phyloP scores from a whole-genome alignment of 257 asterid species.

The Jacaranda mimosifolia region DNA sequence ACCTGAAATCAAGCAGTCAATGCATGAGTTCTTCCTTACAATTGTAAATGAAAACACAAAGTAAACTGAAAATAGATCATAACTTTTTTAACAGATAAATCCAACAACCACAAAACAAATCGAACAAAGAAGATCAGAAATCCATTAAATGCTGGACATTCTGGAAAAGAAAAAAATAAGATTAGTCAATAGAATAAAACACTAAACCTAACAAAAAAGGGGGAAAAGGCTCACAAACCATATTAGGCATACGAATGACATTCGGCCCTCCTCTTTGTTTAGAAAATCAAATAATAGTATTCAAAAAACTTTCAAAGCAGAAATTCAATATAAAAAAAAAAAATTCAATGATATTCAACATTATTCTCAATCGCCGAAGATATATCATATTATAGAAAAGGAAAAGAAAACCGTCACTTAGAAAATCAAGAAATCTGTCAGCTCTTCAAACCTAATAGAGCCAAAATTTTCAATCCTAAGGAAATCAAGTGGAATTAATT shows the following conservation, averaged over 20 bases:
- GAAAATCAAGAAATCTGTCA: not conserved
- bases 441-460: not conserved
- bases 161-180: not conserved
- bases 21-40: not conserved
- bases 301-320: not conserved
- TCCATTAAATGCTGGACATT: not conserved
- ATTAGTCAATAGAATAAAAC: not conserved
- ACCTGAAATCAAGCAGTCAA: slow-evolving; percentile 58
- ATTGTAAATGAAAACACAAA: not conserved
- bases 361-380: not conserved
- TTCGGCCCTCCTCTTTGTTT: not conserved
- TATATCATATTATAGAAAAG: not conserved
- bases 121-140: not conserved
- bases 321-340: not conserved
- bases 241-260: not conserved
- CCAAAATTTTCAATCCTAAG: not conserved
- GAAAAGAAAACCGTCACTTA: not conserved
- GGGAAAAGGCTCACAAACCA: not conserved
- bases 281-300: not conserved
- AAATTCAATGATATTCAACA: not conserved
- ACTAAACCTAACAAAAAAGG: not conserved
- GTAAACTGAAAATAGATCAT: not conserved
- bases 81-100: too few relatives aligned
- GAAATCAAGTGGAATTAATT: not conserved
- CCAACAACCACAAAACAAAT: not conserved